Evolutionary conservation across 257 asterid genomes (phyloP).

Genomic region (Solanum ahanhuiri): DNA sequence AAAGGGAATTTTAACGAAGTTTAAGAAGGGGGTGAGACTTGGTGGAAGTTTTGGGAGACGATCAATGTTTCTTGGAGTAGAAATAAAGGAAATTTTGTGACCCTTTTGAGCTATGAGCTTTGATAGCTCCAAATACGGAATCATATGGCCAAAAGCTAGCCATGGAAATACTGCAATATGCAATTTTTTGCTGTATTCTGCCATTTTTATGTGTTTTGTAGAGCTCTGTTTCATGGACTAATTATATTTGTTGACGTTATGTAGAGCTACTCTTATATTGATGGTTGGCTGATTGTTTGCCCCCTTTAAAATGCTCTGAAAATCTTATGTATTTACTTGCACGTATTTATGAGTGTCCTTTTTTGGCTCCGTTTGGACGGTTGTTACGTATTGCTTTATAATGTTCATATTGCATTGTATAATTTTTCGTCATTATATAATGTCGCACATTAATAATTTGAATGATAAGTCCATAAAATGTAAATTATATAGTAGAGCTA

Average conservation of each 20-base stretch:
- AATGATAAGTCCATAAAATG: too few relatives aligned
- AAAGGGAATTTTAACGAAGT: constrained; percentile 25
- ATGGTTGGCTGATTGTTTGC: background rate
- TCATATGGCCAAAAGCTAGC: constrained; percentile 59
- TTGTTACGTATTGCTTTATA: too few relatives aligned
- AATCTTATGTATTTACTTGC: background rate
- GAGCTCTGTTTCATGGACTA: background rate
- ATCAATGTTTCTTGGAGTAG: constrained; percentile 43
- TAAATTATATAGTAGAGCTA: too few relatives aligned
- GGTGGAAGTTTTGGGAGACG: constrained; percentile 47
- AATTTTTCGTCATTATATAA: too few relatives aligned
- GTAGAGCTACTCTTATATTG: background rate
- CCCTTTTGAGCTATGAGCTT: constrained; percentile 38
- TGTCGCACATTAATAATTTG: too few relatives aligned
- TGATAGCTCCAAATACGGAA: constrained; percentile 38
- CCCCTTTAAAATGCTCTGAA: too few relatives aligned
- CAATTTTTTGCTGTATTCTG: background rate
- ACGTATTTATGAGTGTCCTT: too few relatives aligned
- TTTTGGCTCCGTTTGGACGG: too few relatives aligned
- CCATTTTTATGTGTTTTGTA: background rate
- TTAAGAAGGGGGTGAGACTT: constrained; percentile 6
- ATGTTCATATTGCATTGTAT: too few relatives aligned
- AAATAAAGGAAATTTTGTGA: constrained; percentile 36
- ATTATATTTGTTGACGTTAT: too few relatives aligned
- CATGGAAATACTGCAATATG: constrained; percentile 51